Percentiles rank a stretch among this genome's conserved stretches.
These are phyloP conservation scores for Rhizomucor miehei DNA, from an alignment of 371 early-diverging fungal species.

Conservation along the genomic window DNA sequence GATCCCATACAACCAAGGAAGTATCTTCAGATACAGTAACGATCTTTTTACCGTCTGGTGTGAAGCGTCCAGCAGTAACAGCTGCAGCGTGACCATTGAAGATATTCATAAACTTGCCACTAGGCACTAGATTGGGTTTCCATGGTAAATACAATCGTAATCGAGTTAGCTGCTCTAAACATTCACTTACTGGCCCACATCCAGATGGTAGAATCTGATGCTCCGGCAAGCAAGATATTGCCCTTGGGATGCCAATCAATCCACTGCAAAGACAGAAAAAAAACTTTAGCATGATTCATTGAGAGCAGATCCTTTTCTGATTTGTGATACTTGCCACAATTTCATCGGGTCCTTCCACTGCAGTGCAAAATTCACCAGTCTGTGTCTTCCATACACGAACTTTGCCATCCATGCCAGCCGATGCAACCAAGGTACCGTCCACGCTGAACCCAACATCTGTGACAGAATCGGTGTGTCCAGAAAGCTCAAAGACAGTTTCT, in stretches of 20 bases:
- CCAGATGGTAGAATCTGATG: slow-evolving; percentile 89
- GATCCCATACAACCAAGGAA: slow-evolving; percentile 89
- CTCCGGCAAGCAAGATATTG: slow-evolving; percentile 83
- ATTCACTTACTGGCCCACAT: slow-evolving; percentile 79
- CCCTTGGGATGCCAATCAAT: slow-evolving; percentile 96
- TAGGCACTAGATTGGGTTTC: slow-evolving; percentile 53
- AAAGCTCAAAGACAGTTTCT: slow-evolving; percentile 62
- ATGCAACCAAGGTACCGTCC: slow-evolving; percentile 85
- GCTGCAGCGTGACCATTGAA: slow-evolving; percentile 86
- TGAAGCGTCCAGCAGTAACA: slow-evolving; percentile 87
- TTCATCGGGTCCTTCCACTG: slow-evolving; percentile 92
- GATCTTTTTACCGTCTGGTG: slow-evolving; percentile 86
- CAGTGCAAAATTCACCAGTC: slow-evolving; percentile 56
- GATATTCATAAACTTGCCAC: slow-evolving; percentile 89
- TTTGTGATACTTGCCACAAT: slow-evolving; percentile 54
- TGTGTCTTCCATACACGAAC: slow-evolving; percentile 79
- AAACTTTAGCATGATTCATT: not conserved
- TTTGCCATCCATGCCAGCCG: slow-evolving; percentile 94
- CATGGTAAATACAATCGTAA: too few species aligned
- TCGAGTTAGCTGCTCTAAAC: too few species aligned
- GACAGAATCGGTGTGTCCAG: slow-evolving; percentile 87
- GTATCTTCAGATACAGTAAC: slow-evolving; percentile 88
- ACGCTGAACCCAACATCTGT: slow-evolving; percentile 79
- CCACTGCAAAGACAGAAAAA: slow-evolving; percentile 57
- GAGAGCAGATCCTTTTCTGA: too few species aligned